Evolutionary conservation across 225 moss, liverwort and hornwort genomes (phyloP).

Genomic region (Pseudisothecium myosuroides): DNA sequence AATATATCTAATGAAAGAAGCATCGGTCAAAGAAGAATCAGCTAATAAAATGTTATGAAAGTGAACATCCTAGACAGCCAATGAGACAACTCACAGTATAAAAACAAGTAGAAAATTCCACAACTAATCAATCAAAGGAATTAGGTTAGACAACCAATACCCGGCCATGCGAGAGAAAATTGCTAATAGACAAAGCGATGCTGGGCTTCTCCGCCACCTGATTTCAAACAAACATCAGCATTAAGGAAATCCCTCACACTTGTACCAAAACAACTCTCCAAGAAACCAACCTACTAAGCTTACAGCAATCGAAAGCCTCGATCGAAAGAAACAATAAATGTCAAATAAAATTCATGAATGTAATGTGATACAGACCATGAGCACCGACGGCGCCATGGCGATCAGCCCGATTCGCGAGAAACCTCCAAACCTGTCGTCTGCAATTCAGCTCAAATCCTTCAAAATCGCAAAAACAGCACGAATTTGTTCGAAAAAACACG

Average conservation of each 20-base stretch:
- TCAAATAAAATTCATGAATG: background rate
- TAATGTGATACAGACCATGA: conserved; percentile 19
- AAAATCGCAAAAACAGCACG: background rate
- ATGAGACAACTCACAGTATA: background rate
- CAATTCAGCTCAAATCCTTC: background rate
- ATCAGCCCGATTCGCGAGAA: background rate
- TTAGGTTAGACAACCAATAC: conserved; percentile 20
- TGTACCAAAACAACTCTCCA: background rate
- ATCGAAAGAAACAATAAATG: background rate
- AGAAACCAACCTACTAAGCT: background rate
- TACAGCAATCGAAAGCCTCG: background rate
- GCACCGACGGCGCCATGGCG: conserved; percentile 42
- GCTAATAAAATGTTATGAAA: background rate
- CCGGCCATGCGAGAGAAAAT: conserved; percentile 71
- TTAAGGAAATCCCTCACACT: background rate
- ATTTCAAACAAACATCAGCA: background rate
- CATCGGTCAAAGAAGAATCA: background rate
- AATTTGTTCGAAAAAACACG: background rate
- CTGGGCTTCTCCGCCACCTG: conserved; percentile 99
- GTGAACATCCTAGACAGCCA: background rate
- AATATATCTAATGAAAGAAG: background rate
- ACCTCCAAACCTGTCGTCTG: background rate
- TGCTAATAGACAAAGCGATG: conserved; percentile 79
- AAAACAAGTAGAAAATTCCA: background rate
- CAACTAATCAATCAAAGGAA: background rate